Percentiles rank a stretch among this genome's conserved stretches.
These are phyloP conservation scores for Tulasnella sp. DNA, from an alignment of 768 basidiomycete species.

Conservation along the genomic window DNA sequence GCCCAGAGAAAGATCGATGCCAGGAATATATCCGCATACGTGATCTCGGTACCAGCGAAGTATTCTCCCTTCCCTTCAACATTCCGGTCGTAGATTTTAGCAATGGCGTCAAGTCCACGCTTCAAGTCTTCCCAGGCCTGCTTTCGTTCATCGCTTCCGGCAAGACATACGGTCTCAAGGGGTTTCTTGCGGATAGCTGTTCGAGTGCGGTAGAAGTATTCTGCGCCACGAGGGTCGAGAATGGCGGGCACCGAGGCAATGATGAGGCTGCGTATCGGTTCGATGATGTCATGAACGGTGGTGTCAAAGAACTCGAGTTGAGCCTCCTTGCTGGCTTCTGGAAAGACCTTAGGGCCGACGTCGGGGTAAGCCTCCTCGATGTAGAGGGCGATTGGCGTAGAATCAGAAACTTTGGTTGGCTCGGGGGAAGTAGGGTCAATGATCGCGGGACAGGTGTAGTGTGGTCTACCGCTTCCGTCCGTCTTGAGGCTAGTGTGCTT, in stretches of 20 bases:
- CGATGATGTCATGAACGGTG: constrained; percentile 60
- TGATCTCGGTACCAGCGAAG: constrained; percentile 59
- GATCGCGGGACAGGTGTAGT: constrained; percentile 68
- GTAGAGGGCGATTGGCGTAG: constrained; percentile 65
- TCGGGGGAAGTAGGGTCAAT: constrained; percentile 54
- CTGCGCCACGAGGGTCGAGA: not conserved
- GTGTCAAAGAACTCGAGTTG: constrained; percentile 69
- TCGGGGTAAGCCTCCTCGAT: constrained; percentile 61
- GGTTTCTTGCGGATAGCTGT: not conserved
- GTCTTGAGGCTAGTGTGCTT: constrained; percentile 34
- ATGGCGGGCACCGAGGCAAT: constrained; percentile 49
- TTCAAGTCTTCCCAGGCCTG: constrained; percentile 18
- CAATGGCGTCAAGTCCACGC: constrained; percentile 11
- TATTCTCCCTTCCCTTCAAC: constrained; percentile 23
- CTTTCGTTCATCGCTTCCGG: constrained; percentile 10
- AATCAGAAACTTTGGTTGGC: constrained; percentile 50
- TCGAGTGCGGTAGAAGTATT: constrained; percentile 22
- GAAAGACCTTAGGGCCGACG: constrained; percentile 61
- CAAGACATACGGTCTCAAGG: constrained; percentile 3
- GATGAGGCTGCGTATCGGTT: constrained; percentile 66
- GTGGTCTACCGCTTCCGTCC: constrained; percentile 32
- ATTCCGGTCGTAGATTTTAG: constrained; percentile 17
- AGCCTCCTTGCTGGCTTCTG: constrained; percentile 63
- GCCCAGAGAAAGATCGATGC: constrained; percentile 73
- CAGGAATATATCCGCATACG: constrained; percentile 70